Base-by-base conservation (phyloP, 805 yeast genomes). In the Candida namnaoensis region DNA sequence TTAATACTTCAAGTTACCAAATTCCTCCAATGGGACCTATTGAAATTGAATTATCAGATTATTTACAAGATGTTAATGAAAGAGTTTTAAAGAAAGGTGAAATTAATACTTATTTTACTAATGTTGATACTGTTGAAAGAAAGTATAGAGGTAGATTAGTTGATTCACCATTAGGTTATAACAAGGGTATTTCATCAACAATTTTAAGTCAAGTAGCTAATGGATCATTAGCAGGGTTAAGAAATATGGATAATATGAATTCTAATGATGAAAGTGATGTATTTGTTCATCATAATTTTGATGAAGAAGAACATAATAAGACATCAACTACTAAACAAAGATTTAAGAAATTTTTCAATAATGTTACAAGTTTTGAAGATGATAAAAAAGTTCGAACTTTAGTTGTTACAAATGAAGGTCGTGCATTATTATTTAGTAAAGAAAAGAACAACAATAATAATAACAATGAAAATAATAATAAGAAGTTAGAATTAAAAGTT, bases 321-420 rank as follows among this genome's bases (percentile, higher is more conserved):
- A 39, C 36, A 23, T 12, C 32, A 19, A 14, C 50, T 36, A 41
- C 57, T 42, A 48, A 38, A 47, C 25, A 39, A 9, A 52, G 42
- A 28, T 51, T 57, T 41, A 55, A 40, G 34, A 57, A 50, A 30
- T 49, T 57, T 34, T 54, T 57, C 34, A 40, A 46, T 5, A 28
- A 44, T 11, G 37, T 36, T 11, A 38, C 54, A 3, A 32, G 26
- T 23, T 39, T 37, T n/a, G 57, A 50, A 34, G 74, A 68, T 7
- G 69, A 63, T 37, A 64, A 64, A 40, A 58, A 66, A 42, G 65
- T 68, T 9, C 71, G 85, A 47, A 70, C 80, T 1, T 50, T 81
- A 44, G 48, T 82, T 12, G 62, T 81, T 0, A 83, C 90, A 2
- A 67, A 77, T 1, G 71, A 71, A 53, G 91, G 88, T 1, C 65